Base-by-base conservation (phyloP, 2,329 filamentous ascomycete genomes). In the Diplodia scrobiculata region DNA sequence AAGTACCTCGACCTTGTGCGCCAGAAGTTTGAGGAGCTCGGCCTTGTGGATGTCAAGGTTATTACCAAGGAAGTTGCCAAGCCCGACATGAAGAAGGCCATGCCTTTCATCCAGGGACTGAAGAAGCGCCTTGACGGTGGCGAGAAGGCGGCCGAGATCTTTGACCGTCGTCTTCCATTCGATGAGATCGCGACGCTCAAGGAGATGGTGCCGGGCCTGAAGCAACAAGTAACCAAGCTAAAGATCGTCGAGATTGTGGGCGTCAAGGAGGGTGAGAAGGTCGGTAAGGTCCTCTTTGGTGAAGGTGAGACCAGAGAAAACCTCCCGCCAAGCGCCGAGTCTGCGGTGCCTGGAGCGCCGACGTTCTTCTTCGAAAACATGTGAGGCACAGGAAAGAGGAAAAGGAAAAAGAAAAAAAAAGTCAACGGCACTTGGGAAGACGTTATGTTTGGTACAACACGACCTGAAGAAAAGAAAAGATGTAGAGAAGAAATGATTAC, bases 71-170 rank as follows among this genome's bases (percentile, higher is more conserved):
- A 88, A 74, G 89, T 97, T 67, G 87, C 87, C 71, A 96, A 96
- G 83, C 84, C 92, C 74, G 91, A 96, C 80, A 92, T 92, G 85
- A 99, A 98, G 87, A 95, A 96, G 81, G 94, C 92, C 2, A 98
- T 98, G 94, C 95, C 95, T 0, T 98, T 97, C 74, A 89, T 97
- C 59, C 93, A 98, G 80, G 80, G 78, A 6, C 82, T 98, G 68
- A 97, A 97, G 88, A 91, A 86, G 78, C 87, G 91, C 63, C 85
- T 99, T 66, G 83, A 92, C 66, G 75, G 76, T 45, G 83, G 84
- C 59, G 89, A 91, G 68, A 87, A 94, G 14, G 81, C 86, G 1
- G 82, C 85, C 27, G 83, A 80, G 1, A 91, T 97, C 10, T 88
- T 98, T 73, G 88, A 94, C 75, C 86, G 92, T 70, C 91, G 94